Evolutionary conservation across 2,329 filamentous ascomycete species (phyloP).

Genomic region (Ceratocystis huliohia): DNA sequence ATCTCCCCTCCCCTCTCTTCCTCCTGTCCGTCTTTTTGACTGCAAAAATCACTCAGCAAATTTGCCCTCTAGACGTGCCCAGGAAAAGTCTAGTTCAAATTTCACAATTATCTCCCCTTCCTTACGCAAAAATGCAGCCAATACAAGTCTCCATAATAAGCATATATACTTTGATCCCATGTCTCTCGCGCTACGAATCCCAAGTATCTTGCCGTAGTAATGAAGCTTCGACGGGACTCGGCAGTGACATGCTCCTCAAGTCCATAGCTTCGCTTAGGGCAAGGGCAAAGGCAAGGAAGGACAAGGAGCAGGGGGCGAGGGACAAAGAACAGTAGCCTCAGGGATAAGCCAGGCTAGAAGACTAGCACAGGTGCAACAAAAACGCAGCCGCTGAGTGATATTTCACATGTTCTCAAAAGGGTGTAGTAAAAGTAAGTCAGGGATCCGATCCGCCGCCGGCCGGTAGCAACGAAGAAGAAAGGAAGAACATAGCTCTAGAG

Average conservation of each 20-base stretch:
- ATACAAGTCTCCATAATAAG: conserved; percentile 1
- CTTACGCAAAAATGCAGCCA: neutral
- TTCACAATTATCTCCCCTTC: neutral
- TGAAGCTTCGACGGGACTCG: conserved; percentile 7
- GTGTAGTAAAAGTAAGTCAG: neutral
- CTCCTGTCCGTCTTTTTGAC: neutral
- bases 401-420: neutral
- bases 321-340: neutral
- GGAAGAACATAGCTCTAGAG: neutral
- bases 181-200: neutral
- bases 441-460: neutral
- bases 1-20: neutral
- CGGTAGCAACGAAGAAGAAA: neutral
- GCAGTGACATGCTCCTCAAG: conserved; percentile 9
- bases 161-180: conserved; percentile 10
- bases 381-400: neutral
- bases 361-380: neutral
- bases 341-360: neutral
- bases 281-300: neutral
- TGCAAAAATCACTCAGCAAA: conserved; percentile 8
- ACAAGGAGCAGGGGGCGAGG: neutral
- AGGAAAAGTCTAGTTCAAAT: conserved; percentile 1
- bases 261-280: neutral
- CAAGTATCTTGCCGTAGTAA: conserved; percentile 9
- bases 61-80: neutral